phyloP scores from a whole-genome alignment of 108 stramenopile genomes.

The Nannochloropsis gaditana region DNA sequence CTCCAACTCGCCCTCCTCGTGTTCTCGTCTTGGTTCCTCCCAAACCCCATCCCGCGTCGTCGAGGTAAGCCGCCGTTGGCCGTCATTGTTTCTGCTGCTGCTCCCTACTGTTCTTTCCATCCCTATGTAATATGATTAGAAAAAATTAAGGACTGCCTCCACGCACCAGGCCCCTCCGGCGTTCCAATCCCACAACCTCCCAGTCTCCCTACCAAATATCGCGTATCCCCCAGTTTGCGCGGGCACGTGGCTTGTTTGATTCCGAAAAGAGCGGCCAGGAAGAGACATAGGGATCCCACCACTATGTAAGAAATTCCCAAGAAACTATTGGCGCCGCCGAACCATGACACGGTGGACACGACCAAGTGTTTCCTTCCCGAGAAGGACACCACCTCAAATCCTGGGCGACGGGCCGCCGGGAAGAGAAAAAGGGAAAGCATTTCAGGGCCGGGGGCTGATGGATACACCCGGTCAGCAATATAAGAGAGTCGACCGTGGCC shows the following conservation, averaged over 20 bases:
- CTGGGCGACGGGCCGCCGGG: conserved; percentile 41
- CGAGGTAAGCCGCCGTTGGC: too few relatives aligned
- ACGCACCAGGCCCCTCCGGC: background rate
- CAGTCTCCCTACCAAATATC: conserved; percentile 75
- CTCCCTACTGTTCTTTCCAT: background rate
- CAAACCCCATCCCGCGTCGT: too few relatives aligned
- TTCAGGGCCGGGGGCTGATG: background rate
- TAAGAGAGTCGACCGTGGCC: background rate
- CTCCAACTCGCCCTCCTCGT: too few relatives aligned
- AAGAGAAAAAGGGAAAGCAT: background rate
- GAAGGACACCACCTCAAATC: conserved; percentile 79
- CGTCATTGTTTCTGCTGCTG: too few relatives aligned
- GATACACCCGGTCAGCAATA: background rate
- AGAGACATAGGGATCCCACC: conserved; percentile 69
- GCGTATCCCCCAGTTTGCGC: conserved; percentile 72
- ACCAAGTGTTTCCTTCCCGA: conserved; percentile 75
- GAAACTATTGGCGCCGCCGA: conserved; percentile 83
- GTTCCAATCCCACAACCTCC: background rate
- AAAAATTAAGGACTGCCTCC: background rate
- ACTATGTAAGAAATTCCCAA: conserved; percentile 70
- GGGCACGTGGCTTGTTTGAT: conserved; percentile 71
- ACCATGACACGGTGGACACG: conserved; percentile 65
- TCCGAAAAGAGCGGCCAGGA: conserved; percentile 68
- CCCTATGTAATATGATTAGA: background rate
- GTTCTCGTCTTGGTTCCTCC: too few relatives aligned